These are phyloP conservation scores for Kwoniella europaea DNA, from an alignment of 768 basidiomycete genomes.

Conservation along the genomic window DNA sequence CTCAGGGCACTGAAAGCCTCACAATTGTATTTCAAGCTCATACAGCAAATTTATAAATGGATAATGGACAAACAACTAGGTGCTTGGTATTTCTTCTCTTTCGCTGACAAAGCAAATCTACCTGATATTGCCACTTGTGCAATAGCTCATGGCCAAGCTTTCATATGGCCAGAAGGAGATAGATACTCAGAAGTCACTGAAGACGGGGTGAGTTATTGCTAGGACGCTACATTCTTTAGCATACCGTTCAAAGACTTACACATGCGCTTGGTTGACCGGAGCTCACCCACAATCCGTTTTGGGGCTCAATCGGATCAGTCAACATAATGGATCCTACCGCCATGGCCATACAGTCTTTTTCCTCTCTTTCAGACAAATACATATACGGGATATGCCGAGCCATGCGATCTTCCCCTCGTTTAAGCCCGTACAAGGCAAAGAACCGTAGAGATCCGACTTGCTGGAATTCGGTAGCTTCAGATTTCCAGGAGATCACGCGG, in stretches of 20 bases:
- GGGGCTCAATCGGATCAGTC: background rate
- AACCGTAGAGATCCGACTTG: background rate
- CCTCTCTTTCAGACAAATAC: background rate
- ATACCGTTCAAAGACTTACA: no score
- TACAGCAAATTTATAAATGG: background rate
- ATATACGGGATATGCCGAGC: background rate
- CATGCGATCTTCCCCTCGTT: background rate
- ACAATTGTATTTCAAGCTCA: background rate
- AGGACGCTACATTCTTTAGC: rapidly evolving
- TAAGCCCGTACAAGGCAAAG: background rate
- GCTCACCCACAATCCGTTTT: background rate
- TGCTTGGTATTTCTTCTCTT: background rate
- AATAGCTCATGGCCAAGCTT: background rate
- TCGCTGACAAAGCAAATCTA: background rate
- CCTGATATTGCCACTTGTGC: background rate
- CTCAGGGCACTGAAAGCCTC: background rate
- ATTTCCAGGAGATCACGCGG: background rate
- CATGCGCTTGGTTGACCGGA: no score
- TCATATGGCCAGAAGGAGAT: background rate
- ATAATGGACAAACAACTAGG: background rate
- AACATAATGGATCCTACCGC: background rate
- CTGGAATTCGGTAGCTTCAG: background rate
- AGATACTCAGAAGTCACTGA: background rate
- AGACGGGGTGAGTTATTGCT: background rate
- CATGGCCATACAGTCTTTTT: background rate